Base-by-base conservation (phyloP, 2,329 filamentous ascomycete species). In the Fusarium torulosum region DNA sequence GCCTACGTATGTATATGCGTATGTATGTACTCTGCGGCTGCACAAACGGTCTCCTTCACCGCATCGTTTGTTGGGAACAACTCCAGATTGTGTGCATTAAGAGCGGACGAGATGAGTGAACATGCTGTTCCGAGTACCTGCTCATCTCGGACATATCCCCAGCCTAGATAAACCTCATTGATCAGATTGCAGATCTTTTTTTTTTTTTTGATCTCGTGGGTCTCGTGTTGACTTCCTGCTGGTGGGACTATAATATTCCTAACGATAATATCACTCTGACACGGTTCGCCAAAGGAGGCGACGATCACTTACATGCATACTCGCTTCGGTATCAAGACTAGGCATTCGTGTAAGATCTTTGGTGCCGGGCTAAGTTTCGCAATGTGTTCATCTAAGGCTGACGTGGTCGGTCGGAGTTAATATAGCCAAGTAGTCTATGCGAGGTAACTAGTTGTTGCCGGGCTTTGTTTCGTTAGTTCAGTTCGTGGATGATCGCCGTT, bases 151-250 rank as follows among this genome's bases (percentile, higher is more conserved):
- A 31, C 20, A 27, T 10, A n/a, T 52, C 21, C 40, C 50, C 53
- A 31, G 23, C 33, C 27, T 33, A 55, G 14, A 27, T 46, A 46
- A 40, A 69, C 52, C 45, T 21, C 40, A 31, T 51, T 51, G 55
- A 68, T 68, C 56, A 53, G 66, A 63, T 69, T 56, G 60, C 52
- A 66, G 56, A 66, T 69, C 66, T 35, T 41, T 40, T 41, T 54
- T 29, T 29, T 11, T 50, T 54, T 29, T 29, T 11, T 50, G 35
- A 53, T 49, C 44, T 50, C 37, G 43, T 50, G 51, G 60, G 56
- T 49, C 66, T 59, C 52, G 56, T 69, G 56, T 42, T 42, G 41
- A 35, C 46, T 41, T 61, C n/a, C 27, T 57, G 42, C 47, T 47
- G 52, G 65, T 52, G 27, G 52, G 64, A 68, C 50, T 41, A 31